Evolutionary conservation across 2,329 filamentous ascomycete species (phyloP).

Genomic region (Lachnellula arida): DNA sequence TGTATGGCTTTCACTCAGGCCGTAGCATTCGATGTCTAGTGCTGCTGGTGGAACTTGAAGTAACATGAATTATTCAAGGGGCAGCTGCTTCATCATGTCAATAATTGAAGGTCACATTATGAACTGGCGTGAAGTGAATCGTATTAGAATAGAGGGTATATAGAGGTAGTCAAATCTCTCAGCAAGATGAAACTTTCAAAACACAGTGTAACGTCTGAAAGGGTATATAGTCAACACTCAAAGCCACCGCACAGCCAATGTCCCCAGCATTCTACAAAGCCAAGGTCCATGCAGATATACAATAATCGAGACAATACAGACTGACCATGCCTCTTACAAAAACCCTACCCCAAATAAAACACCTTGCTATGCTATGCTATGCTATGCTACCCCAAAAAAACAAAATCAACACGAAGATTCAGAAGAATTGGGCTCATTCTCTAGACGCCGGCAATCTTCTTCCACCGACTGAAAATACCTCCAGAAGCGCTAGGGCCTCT

Average conservation of each 20-base stretch:
- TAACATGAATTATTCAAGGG: too few relatives aligned
- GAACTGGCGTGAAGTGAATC: neutral
- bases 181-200: constrained; percentile 1
- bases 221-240: constrained; percentile 17
- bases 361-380: constrained; percentile 2
- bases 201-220: constrained; percentile 1
- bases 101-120: neutral
- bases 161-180: neutral
- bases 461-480: constrained; percentile 43
- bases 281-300: constrained; percentile 15
- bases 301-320: constrained; percentile 1
- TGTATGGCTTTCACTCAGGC: neutral
- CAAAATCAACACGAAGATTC: neutral
- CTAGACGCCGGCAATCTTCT: constrained; percentile 26
- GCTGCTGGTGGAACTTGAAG: too few relatives aligned
- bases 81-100: neutral
- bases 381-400: neutral
- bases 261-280: constrained; percentile 15
- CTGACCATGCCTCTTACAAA: neutral
- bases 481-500: constrained; percentile 64
- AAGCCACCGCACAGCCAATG: constrained; percentile 12
- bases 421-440: neutral
- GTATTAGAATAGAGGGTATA: neutral
- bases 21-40: too few relatives aligned
- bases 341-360: neutral